Conservation (phyloP, 2,329 filamentous ascomycete species). For the Trichoderma sp. region DNA sequence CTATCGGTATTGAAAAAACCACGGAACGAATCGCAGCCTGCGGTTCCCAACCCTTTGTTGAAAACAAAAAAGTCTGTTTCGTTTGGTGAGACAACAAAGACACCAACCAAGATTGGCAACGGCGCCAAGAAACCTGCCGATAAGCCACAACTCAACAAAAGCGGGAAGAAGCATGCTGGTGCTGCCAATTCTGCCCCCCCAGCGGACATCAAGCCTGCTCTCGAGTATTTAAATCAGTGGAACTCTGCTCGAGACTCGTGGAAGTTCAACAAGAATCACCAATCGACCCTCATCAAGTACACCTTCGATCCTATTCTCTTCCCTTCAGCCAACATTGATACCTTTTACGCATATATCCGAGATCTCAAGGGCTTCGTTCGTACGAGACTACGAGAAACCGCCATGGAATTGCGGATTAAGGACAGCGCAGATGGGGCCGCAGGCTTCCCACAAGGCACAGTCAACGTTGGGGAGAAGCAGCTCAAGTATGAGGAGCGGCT, state of each 20-base stretch:
- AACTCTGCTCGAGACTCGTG: conserved; percentile 66
- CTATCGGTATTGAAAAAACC: conserved; percentile 35
- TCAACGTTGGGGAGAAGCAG: conserved; percentile 48
- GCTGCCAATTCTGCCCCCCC: conserved; percentile 37
- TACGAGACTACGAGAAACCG: conserved; percentile 63
- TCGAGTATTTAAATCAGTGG: conserved; percentile 76
- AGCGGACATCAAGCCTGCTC: conserved; percentile 57
- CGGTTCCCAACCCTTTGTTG: conserved; percentile 30
- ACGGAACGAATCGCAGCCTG: conserved; percentile 31
- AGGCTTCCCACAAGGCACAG: conserved; percentile 49
- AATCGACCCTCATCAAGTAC: conserved; percentile 81
- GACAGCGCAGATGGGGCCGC: conserved; percentile 50
- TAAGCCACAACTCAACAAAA: conserved; percentile 35
- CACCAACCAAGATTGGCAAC: conserved; percentile 34
- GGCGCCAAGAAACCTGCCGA: conserved; percentile 30
- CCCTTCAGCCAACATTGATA: conserved; percentile 64
- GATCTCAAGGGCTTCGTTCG: conserved; percentile 75
- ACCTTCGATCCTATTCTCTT: conserved; percentile 69
- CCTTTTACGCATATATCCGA: conserved; percentile 73
- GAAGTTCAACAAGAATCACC: conserved; percentile 97
- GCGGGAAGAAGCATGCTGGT: conserved; percentile 38
- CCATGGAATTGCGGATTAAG: conserved; percentile 57
- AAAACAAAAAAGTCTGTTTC: conserved; percentile 48
- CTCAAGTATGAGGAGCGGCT: conserved; percentile 56
- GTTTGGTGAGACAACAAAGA: conserved; percentile 45